A percentile compares a stretch with the other conserved stretches of the same genome.
phyloP scores from a whole-genome alignment of 2,329 filamentous ascomycete genomes.

The Ceratocystis ficicola region DNA sequence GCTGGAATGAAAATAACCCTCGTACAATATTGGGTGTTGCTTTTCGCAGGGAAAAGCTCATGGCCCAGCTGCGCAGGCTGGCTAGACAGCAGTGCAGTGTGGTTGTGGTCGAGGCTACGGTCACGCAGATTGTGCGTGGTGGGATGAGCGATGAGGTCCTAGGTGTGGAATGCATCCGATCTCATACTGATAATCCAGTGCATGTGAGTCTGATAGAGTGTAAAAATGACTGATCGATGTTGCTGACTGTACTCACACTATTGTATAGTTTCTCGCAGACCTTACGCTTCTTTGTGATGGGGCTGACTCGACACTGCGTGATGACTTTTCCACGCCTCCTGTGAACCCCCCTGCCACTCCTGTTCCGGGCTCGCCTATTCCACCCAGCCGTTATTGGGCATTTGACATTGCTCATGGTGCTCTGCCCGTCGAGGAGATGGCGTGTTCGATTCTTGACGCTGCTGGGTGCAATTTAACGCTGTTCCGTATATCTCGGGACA shows the following conservation, averaged over 20 bases:
- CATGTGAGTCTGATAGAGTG: constrained; percentile 9
- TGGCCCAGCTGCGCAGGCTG: not conserved
- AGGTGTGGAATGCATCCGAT: constrained; percentile 16
- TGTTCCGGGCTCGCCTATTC: constrained; percentile 23
- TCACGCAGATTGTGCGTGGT: constrained; percentile 18
- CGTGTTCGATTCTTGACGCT: constrained; percentile 27
- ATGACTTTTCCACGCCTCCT: constrained; percentile 26
- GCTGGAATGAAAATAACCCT: constrained; percentile 7
- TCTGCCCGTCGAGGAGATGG: constrained; percentile 20
- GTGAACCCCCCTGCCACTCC: constrained; percentile 25
- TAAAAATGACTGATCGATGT: not conserved
- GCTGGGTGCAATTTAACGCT: constrained; percentile 26
- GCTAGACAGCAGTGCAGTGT: not conserved
- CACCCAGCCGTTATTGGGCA: constrained; percentile 26
- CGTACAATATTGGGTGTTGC: not conserved
- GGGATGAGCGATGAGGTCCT: constrained; percentile 18
- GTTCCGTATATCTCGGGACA: constrained; percentile 26
- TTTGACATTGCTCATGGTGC: constrained; percentile 26
- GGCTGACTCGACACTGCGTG: constrained; percentile 14
- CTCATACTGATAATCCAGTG: constrained; percentile 4
- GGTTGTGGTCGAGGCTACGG: constrained; percentile 12
- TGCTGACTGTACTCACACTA: not conserved
- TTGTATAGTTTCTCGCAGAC: constrained; percentile 17
- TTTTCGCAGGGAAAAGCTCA: constrained; percentile 8
- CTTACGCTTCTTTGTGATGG: constrained; percentile 21